phyloP scores from a whole-genome alignment of 2,329 filamentous ascomycete genomes.

The Cladosporium phlei region DNA sequence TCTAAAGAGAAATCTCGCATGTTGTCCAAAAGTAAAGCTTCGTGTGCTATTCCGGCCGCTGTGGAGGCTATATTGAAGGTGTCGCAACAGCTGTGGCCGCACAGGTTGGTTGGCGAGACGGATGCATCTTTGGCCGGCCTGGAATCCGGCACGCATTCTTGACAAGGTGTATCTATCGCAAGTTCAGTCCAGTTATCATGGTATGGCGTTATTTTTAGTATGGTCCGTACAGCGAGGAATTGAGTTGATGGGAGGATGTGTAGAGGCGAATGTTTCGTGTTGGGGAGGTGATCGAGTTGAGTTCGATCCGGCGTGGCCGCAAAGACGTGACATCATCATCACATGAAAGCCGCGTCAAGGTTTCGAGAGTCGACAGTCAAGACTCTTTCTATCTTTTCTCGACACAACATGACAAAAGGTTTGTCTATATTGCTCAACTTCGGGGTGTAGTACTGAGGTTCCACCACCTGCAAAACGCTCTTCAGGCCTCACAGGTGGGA shows the following conservation, averaged over 20 bases:
- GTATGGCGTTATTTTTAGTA: not conserved
- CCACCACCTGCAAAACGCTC: too few species aligned
- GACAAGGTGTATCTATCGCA: not conserved
- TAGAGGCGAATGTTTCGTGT: not conserved
- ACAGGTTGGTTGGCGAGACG: constrained; percentile 18
- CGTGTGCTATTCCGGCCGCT: constrained; percentile 24
- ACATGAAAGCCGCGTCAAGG: constrained; percentile 11
- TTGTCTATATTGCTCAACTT: too few species aligned
- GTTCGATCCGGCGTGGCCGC: constrained; percentile 1
- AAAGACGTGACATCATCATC: constrained; percentile 3
- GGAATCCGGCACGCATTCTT: constrained; percentile 25
- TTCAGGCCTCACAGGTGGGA: too few species aligned
- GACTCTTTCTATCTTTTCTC: too few species aligned
- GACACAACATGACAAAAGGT: too few species aligned
- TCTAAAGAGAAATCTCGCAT: constrained; percentile 25
- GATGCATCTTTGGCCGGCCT: constrained; percentile 23
- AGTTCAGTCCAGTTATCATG: not conserved
- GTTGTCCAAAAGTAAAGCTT: constrained; percentile 23
- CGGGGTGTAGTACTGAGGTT: too few species aligned
- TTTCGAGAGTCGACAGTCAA: too few species aligned
- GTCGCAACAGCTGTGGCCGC: constrained; percentile 28
- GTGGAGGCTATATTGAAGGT: constrained; percentile 27
- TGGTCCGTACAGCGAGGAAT: not conserved
- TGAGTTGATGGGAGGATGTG: not conserved
- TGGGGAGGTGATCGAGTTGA: not conserved